phyloP scores from a whole-genome alignment of 192 early-diverging fungal genomes.

The Entomortierella chlamydospora region DNA sequence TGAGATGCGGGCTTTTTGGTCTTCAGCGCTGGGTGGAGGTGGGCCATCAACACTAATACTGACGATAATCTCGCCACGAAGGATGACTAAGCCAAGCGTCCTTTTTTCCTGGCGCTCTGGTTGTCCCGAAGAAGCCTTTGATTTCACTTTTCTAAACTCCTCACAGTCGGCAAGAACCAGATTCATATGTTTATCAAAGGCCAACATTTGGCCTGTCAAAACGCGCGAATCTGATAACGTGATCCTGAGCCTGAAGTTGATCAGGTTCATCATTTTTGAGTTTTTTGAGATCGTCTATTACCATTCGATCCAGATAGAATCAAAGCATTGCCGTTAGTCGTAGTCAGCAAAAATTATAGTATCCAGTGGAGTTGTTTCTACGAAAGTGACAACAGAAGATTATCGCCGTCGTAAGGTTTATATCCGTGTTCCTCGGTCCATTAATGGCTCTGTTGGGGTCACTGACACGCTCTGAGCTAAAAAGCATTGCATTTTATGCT shows the following conservation, averaged over 20 bases:
- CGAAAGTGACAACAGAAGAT: too few relatives aligned
- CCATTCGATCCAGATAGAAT: too few relatives aligned
- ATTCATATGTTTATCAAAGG: conserved; percentile 99
- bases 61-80: conserved; percentile 94
- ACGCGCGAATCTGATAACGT: conserved; percentile 92
- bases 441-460: too few relatives aligned
- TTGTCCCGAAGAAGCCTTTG: conserved; percentile 70
- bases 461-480: too few relatives aligned
- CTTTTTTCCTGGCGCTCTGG: conserved; percentile 87
- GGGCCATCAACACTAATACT: conserved; percentile 91
- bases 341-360: not conserved
- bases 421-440: too few relatives aligned
- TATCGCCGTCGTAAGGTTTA: too few relatives aligned
- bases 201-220: conserved; percentile 97
- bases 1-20: conserved; percentile 58
- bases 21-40: conserved; percentile 77
- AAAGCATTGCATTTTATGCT: too few relatives aligned
- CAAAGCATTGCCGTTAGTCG: not conserved
- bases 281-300: conserved; percentile 76
- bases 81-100: conserved; percentile 91
- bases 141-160: conserved; percentile 92
- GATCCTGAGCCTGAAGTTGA: conserved; percentile 95
- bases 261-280: conserved; percentile 91
- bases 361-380: too few relatives aligned
- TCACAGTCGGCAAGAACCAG: conserved; percentile 97